phyloP scores from a whole-genome alignment of 2,329 filamentous ascomycete genomes.

The Hawksworthiomyces lignivorus region DNA sequence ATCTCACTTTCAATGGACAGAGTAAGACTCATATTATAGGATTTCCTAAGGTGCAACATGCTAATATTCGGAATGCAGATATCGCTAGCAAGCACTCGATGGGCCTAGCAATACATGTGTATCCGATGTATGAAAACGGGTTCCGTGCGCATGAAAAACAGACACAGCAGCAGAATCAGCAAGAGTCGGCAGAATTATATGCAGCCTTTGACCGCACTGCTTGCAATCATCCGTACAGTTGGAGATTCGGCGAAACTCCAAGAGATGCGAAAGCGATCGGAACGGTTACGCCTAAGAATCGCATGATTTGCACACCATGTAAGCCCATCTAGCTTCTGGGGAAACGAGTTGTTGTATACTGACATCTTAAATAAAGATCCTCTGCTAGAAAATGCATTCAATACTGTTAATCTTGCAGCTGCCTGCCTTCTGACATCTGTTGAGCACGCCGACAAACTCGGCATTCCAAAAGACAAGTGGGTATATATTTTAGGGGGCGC shows the following conservation, averaged over 20 bases:
- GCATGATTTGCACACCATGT: conserved; percentile 13
- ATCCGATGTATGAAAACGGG: conserved; percentile 12
- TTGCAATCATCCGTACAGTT: conserved; percentile 7
- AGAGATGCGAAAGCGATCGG: conserved; percentile 1
- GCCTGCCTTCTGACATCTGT: conserved; percentile 10
- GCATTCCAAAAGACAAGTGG: conserved; percentile 7
- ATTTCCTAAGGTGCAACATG: too few species aligned
- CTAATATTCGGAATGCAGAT: neutral
- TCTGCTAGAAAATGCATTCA: conserved; percentile 11
- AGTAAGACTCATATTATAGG: neutral
- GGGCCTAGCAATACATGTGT: conserved; percentile 11
- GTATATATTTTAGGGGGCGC: conserved; percentile 8
- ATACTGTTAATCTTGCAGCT: conserved; percentile 12
- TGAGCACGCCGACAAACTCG: conserved; percentile 5
- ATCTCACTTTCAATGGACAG: conserved; percentile 4
- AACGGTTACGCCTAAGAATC: conserved; percentile 6
- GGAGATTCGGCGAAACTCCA: conserved; percentile 9
- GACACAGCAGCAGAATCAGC: conserved; percentile 6
- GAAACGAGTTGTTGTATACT: too few species aligned
- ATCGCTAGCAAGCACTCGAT: conserved; percentile 8
- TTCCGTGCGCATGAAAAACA: conserved; percentile 7
- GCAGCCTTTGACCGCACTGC: conserved; percentile 8
- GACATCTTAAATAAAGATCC: conserved; percentile 4
- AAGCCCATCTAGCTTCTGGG: too few species aligned
- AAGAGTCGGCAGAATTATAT: conserved; percentile 11